Percentiles rank a stretch among this genome's conserved stretches.
Conservation (phyloP, 208 protist species). For the Kentomonas sorsogonicus region DNA sequence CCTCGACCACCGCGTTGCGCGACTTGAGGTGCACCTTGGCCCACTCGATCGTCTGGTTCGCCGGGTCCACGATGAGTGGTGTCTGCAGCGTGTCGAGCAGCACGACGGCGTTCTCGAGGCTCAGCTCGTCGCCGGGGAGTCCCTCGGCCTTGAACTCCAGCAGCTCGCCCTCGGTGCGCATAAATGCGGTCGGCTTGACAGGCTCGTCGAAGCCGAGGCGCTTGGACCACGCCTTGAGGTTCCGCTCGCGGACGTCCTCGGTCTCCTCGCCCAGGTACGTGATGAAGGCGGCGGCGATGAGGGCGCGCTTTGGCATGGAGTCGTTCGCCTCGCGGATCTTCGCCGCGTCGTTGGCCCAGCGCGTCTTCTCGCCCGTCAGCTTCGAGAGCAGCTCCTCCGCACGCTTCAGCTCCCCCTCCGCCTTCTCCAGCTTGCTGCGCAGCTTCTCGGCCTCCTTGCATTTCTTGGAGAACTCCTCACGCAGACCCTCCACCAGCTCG, state of each 20-base stretch:
- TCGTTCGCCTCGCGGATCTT: conserved; percentile 61
- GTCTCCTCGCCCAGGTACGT: conserved; percentile 87
- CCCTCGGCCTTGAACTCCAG: conserved; percentile 94
- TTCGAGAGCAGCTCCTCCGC: conserved; percentile 93
- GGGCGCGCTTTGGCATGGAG: conserved; percentile 75
- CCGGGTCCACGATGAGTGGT: conserved; percentile 96
- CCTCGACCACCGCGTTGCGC: conserved; percentile 72
- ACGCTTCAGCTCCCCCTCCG: conserved; percentile 81
- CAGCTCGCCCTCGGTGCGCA: conserved; percentile 92
- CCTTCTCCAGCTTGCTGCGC: conserved; percentile 78
- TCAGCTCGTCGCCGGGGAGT: conserved; percentile 92
- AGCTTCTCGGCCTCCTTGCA: conserved; percentile 93
- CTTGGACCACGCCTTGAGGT: conserved; percentile 76
- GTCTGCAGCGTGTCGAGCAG: conserved; percentile 86
- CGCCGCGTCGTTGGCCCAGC: conserved; percentile 87
- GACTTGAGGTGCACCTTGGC: conserved; percentile 76
- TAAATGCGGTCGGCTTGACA: conserved; percentile 73
- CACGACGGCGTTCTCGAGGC: conserved; percentile 95
- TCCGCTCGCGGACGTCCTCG: conserved; percentile 76
- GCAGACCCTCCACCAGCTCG: conserved; percentile 69
- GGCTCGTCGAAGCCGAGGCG: conserved; percentile 34
- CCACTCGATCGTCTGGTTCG: conserved; percentile 92
- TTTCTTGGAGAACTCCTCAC: conserved; percentile 81
- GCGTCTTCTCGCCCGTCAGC: conserved; percentile 92
- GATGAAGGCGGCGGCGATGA: conserved; percentile 89